These are phyloP conservation scores for Triticum turgidum DNA, from an alignment of 176 grass and related monocot genomes.

Conservation along the genomic window DNA sequence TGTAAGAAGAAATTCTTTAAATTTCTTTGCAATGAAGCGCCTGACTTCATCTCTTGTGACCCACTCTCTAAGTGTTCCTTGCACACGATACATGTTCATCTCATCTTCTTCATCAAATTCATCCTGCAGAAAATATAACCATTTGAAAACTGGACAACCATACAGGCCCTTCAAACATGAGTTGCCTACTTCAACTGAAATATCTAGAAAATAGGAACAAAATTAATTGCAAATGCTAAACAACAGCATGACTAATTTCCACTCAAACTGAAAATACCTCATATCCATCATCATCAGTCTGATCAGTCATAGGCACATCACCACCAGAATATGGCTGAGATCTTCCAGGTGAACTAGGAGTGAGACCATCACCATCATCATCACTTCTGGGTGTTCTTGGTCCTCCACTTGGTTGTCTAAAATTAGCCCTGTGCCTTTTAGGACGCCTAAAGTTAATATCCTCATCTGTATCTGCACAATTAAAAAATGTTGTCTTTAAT, in stretches of 20 bases:
- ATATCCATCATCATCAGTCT: conserved; percentile 84
- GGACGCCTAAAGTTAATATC: conserved; percentile 74
- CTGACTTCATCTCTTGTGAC: conserved; percentile 96
- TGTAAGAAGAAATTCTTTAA: conserved; percentile 96
- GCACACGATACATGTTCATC: conserved; percentile 95
- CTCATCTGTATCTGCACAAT: conserved; percentile 74
- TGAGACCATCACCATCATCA: conserved; percentile 77
- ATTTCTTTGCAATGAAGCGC: conserved; percentile 97
- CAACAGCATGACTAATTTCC: conserved; percentile 23
- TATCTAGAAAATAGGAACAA: background rate
- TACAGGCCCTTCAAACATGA: background rate
- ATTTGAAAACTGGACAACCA: background rate
- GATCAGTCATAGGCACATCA: conserved; percentile 88
- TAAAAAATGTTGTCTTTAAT: conserved; percentile 16
- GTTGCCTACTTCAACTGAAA: background rate
- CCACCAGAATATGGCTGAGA: conserved; percentile 74
- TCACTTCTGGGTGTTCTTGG: conserved; percentile 77
- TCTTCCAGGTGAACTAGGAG: conserved; percentile 85
- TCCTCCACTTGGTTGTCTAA: conserved; percentile 67
- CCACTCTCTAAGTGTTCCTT: conserved; percentile 92
- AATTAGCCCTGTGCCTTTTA: conserved; percentile 81
- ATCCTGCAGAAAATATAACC: conserved; percentile 54
- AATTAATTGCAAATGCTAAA: conserved; percentile 17
- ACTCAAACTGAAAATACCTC: conserved; percentile 58
- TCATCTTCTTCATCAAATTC: conserved; percentile 97